Evolutionary conservation across 179 eudicot genomes (phyloP).

Genomic region (Nepenthes alata): DNA sequence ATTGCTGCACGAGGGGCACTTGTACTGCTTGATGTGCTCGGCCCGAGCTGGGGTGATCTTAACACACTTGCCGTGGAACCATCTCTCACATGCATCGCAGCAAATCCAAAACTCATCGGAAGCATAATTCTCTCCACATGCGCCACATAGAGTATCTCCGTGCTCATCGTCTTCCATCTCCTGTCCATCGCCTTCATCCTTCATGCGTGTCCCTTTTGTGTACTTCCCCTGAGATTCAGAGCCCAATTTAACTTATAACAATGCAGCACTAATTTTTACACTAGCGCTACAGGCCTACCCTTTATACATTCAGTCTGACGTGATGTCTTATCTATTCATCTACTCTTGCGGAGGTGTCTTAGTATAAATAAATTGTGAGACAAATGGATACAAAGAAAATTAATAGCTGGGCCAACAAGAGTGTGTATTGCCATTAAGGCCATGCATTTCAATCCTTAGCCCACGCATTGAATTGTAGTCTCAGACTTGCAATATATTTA

Average conservation of each 20-base stretch:
- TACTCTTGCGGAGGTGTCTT: too few relatives aligned
- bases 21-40: conserved; percentile 84
- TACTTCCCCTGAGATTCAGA: conserved; percentile 10
- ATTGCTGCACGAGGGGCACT: conserved; percentile 68
- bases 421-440: too few relatives aligned
- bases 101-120: conserved; percentile 82
- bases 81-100: conserved; percentile 68
- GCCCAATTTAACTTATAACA: not conserved
- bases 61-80: conserved; percentile 92
- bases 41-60: conserved; percentile 90
- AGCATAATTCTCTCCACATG: conserved; percentile 71
- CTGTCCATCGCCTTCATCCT: conserved; percentile 27
- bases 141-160: conserved; percentile 71
- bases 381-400: too few relatives aligned
- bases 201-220: conserved; percentile 2
- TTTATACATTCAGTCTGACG: too few relatives aligned
- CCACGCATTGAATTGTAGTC: too few relatives aligned
- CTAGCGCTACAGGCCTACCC: too few relatives aligned
- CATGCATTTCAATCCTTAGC: too few relatives aligned
- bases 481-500: too few relatives aligned
- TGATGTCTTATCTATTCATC: too few relatives aligned
- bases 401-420: too few relatives aligned
- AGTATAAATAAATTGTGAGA: too few relatives aligned
- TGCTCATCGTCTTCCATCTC: conserved; percentile 60
- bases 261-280: too few relatives aligned